Evolutionary conservation across 345 rosid genomes (phyloP), one percentile per base, ranked within the genome.

Genomic region (Lepidium aucheri): DNA sequence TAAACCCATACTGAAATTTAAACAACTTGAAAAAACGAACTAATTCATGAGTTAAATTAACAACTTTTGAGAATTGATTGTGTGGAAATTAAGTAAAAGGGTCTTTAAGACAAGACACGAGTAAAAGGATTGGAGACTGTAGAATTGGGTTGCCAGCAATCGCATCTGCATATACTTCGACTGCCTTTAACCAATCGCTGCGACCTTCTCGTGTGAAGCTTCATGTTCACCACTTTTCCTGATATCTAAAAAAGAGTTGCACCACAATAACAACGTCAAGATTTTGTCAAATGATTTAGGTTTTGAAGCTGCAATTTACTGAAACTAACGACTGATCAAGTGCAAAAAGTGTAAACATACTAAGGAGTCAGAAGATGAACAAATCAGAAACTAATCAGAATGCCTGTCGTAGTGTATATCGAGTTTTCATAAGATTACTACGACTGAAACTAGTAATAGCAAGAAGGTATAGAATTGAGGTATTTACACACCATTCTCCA

Each of bases 401-500:
- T 14, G 38, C 12, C 5, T 28, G 32, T 28, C 1, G 32, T 28
- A 26, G 30, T 26, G 6, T 26, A 26, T 26, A 4, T 0, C 30
- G 6, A 4, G 32, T 28, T 28, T 7, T 28, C 32, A 28, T 28
- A 28, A 0, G 32, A 28, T 28, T 5, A 28, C 1, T 28, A 28
- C 7, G 32, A 28, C 1, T 28, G 45, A 38, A 9, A 11, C 18
- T 56, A 10, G 9, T 20, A 38, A 17, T 36, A 51, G 18, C 40
- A 53, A 32, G 8, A 53, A 26, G 39, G 7, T 53, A 10, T 33
- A 53, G 6, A 34, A 1, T 33, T 2, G 59, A 53, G 26, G 41
- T 5, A 13, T 33, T 39, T 42, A 80, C 90, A 7, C 60, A 94
- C 97, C 99, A 95, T 87, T 83, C 93, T 83, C 99, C 99, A 95